phyloP scores from a whole-genome alignment of 306 rosid species.

The Aeschynomene evenia region DNA sequence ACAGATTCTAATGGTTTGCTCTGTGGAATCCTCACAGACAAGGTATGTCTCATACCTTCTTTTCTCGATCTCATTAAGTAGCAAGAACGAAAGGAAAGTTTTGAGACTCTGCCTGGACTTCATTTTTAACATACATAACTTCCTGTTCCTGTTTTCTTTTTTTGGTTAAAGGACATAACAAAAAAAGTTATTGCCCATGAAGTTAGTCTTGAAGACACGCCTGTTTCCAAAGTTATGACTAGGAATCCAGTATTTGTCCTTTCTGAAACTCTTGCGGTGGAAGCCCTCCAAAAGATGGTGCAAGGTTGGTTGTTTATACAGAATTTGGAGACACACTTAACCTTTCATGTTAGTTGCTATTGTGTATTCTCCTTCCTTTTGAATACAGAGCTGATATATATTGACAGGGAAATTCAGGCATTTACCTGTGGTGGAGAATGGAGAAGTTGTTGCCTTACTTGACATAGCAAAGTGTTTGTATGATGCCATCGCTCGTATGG shows the following conservation, averaged over 20 bases:
- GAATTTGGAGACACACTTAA: conserved; percentile 12
- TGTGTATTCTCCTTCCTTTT: conserved; percentile 27
- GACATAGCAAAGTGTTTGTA: conserved; percentile 97
- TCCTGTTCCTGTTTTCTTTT: conserved; percentile 27
- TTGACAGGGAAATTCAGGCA: conserved; percentile 92
- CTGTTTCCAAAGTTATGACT: conserved; percentile 95
- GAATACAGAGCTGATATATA: conserved; percentile 29
- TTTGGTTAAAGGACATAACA: conserved; percentile 75
- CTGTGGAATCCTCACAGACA: conserved; percentile 96
- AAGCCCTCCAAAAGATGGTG: conserved; percentile 99
- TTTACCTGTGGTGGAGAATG: conserved; percentile 96
- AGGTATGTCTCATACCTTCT: conserved; percentile 47
- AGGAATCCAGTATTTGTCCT: conserved; percentile 88
- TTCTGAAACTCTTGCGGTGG: conserved; percentile 94
- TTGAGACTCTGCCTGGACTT: not conserved
- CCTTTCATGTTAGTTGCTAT: conserved; percentile 29
- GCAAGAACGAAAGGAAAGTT: not conserved
- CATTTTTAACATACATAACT: conserved; percentile 12
- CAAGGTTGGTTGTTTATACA: conserved; percentile 60
- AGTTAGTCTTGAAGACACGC: conserved; percentile 77
- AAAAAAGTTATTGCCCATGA: conserved; percentile 78
- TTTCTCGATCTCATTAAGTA: not conserved
- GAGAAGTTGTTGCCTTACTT: conserved; percentile 95
- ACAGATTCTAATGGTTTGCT: conserved; percentile 93
- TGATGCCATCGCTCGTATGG: conserved; percentile 99